Evolutionary conservation across 129 eudicot species (phyloP).

Genomic region (Deinandra increscens): DNA sequence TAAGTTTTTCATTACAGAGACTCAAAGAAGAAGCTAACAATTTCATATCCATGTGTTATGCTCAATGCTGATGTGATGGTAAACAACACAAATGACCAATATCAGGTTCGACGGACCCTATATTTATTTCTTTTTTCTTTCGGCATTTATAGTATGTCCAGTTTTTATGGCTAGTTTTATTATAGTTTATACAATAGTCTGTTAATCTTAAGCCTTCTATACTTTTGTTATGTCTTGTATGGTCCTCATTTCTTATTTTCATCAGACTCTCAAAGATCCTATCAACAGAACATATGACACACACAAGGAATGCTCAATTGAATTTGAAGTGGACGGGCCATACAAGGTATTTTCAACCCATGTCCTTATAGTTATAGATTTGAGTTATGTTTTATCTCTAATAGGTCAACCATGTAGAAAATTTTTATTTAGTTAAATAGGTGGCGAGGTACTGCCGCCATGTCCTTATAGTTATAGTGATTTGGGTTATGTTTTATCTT

Average conservation of each 20-base stretch:
- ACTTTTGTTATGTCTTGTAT: background rate
- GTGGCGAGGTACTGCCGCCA: too few species aligned
- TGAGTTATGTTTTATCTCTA: background rate
- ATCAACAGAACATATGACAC: conserved; percentile 70
- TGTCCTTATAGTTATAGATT: background rate
- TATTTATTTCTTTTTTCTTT: background rate
- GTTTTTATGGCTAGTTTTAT: conserved; percentile 8
- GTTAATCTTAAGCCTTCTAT: background rate
- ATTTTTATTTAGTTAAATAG: too few species aligned
- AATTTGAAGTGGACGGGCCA: conserved; percentile 99
- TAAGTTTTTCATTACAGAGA: conserved; percentile 48
- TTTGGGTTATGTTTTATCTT: background rate
- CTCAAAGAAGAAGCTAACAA: conserved; percentile 77
- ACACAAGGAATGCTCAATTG: conserved; percentile 96
- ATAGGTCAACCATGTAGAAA: too few species aligned
- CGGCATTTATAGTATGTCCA: conserved; percentile 2
- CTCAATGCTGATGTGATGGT: conserved; percentile 95
- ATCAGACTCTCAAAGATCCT: conserved; percentile 87
- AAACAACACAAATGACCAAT: conserved; percentile 96
- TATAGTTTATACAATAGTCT: background rate
- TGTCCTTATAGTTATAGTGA: background rate
- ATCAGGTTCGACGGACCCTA: conserved; percentile 61
- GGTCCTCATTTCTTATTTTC: conserved; percentile 12
- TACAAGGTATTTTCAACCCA: conserved; percentile 59
- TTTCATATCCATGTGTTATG: conserved; percentile 99